These are phyloP conservation scores for Cercospora zeae-maydis DNA, from an alignment of 2,329 filamentous ascomycete species.

Conservation along the genomic window DNA sequence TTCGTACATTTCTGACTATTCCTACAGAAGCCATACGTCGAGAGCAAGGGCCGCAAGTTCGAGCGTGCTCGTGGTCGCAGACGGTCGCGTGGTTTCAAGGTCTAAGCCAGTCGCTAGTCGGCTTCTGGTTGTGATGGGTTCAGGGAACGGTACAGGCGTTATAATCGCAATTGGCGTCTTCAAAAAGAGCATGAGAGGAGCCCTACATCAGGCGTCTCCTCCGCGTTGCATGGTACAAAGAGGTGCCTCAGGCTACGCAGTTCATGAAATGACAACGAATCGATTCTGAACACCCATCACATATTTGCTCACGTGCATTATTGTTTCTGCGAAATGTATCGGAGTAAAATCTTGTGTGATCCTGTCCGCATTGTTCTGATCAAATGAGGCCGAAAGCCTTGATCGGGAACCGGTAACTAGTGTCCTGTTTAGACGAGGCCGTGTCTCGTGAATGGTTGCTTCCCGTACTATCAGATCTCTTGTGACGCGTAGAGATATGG, in stretches of 20 bases:
- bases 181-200: conserved; percentile 16
- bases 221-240: conserved; percentile 10
- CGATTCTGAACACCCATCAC: conserved; percentile 11
- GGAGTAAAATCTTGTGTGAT: conserved; percentile 4
- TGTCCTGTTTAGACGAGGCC: not conserved
- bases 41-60: conserved; percentile 99
- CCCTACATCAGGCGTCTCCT: conserved; percentile 9
- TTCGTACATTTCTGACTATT: conserved; percentile 17
- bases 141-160: conserved; percentile 20
- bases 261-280: conserved; percentile 21
- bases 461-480: too few relatives aligned
- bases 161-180: conserved; percentile 12
- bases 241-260: conserved; percentile 18
- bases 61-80: conserved; percentile 98
- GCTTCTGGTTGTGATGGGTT: conserved; percentile 13
- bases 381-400: not conserved
- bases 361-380: not conserved
- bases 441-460: not conserved
- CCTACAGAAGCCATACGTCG: conserved; percentile 83
- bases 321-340: not conserved
- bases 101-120: conserved; percentile 58
- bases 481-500: not conserved
- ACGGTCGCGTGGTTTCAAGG: conserved; percentile 99
- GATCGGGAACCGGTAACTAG: not conserved
- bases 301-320: not conserved